A percentile compares a stretch with the other conserved stretches of the same genome.
phyloP scores from a whole-genome alignment of 2,329 filamentous ascomycete species.

The Neophaeococcomyces mojaviensis region DNA sequence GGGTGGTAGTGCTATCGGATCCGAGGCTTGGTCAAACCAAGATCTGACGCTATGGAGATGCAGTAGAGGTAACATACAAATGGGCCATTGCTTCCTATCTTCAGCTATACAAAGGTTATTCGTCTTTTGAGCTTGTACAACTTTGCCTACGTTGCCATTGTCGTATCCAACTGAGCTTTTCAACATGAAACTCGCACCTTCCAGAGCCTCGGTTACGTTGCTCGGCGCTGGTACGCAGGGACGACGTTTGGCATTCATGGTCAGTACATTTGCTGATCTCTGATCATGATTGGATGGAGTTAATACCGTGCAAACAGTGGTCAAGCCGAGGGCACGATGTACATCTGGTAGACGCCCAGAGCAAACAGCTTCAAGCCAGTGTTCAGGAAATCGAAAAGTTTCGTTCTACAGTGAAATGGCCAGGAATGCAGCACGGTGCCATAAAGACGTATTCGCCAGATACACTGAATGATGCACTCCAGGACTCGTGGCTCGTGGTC shows the following conservation, averaged over 20 bases:
- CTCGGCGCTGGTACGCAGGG: constrained; percentile 32
- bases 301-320: constrained; percentile 24
- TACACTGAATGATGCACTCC: constrained; percentile 19
- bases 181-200: background rate
- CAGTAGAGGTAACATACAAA: too few relatives aligned
- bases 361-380: constrained; percentile 25
- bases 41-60: too few relatives aligned
- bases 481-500: constrained; percentile 30
- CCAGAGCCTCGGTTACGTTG: constrained; percentile 21
- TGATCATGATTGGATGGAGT: background rate
- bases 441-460: constrained; percentile 21
- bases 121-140: too few relatives aligned
- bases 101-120: too few relatives aligned
- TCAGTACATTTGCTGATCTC: constrained; percentile 13
- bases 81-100: too few relatives aligned
- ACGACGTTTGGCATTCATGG: constrained; percentile 32
- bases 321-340: constrained; percentile 28
- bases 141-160: too few relatives aligned
- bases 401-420: constrained; percentile 12
- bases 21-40: too few relatives aligned
- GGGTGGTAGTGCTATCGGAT: too few relatives aligned
- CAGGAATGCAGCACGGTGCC: constrained; percentile 20
- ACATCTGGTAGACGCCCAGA: constrained; percentile 26
- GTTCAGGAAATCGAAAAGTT: constrained; percentile 26
- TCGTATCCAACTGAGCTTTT: too few relatives aligned